phyloP scores from a whole-genome alignment of 1,284 basidiomycete genomes.

The Thecaphora thlaspeos region DNA sequence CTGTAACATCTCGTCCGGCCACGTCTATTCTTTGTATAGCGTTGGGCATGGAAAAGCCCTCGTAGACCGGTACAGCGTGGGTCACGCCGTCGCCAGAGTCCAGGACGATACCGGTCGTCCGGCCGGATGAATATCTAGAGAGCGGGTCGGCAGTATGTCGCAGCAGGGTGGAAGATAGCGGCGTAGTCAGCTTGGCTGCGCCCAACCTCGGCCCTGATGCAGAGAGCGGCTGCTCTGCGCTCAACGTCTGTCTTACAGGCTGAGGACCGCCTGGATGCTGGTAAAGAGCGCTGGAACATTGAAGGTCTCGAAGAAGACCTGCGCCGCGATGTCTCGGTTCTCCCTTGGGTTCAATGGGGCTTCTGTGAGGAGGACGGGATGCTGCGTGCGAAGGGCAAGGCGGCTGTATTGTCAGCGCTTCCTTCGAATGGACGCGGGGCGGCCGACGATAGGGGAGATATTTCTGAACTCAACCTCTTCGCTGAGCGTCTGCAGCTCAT shows the following conservation, averaged over 20 bases:
- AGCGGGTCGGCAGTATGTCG: no score
- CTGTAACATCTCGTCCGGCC: slow-evolving; percentile 91
- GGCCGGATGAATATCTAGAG: slow-evolving; percentile 86
- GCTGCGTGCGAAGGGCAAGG: no score
- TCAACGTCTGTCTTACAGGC: slow-evolving; percentile 67
- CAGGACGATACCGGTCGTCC: slow-evolving; percentile 96
- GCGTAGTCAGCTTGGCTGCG: no score
- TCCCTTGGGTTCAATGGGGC: slow-evolving; percentile 88
- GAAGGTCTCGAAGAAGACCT: slow-evolving; percentile 97
- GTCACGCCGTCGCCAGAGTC: slow-evolving; percentile 99
- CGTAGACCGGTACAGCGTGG: slow-evolving; percentile 97
- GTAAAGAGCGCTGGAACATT: slow-evolving; percentile 98
- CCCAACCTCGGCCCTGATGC: no score
- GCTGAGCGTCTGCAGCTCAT: slow-evolving; percentile 54
- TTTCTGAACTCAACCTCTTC: no score
- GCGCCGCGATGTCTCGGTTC: slow-evolving; percentile 91
- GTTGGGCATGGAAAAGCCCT: slow-evolving; percentile 98
- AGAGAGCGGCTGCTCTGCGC: no score
- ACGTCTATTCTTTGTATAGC: slow-evolving; percentile 93
- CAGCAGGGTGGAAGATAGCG: no score
- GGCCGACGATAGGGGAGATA: no score
- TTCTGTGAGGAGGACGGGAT: slow-evolving; percentile 91
- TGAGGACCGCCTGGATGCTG: slow-evolving; percentile 93
- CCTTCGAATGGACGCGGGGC: no score
- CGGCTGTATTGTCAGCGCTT: no score